Percentiles rank a stretch among this genome's conserved stretches.
phyloP scores from a whole-genome alignment of 768 basidiomycete species.

The Termitomyces sp. region DNA sequence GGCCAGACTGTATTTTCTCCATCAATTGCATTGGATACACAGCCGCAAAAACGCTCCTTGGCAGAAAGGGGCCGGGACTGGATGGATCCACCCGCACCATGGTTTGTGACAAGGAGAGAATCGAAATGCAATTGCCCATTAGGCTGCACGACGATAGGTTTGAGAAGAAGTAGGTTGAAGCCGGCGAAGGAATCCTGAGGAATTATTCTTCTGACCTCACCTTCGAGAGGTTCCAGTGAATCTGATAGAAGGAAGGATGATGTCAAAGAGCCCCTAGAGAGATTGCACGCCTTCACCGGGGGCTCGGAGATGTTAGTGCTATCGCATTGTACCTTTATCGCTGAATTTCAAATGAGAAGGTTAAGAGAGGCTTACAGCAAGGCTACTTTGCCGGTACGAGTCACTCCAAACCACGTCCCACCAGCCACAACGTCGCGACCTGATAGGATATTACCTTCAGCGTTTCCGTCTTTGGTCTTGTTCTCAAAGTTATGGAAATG shows the following conservation, averaged over 20 bases:
- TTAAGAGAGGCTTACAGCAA: conserved; percentile 50
- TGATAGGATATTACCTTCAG: conserved; percentile 48
- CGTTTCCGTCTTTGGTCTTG: conserved; percentile 24
- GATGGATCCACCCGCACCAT: conserved; percentile 61
- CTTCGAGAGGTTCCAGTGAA: conserved; percentile 40
- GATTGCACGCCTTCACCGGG: conserved; percentile 30
- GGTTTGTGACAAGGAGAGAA: conserved; percentile 60
- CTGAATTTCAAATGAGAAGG: conserved; percentile 3
- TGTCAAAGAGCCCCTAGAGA: conserved; percentile 66
- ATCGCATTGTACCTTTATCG: conserved; percentile 19
- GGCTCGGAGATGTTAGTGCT: conserved; percentile 87
- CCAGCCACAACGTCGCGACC: conserved; percentile 70
- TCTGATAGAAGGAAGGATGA: conserved; percentile 62
- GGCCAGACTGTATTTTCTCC: conserved; percentile 62
- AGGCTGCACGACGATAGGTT: conserved; percentile 27
- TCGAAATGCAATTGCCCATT: conserved; percentile 39
- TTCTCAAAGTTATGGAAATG: conserved; percentile 62
- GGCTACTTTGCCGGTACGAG: conserved; percentile 58
- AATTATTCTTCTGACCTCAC: conserved; percentile 41
- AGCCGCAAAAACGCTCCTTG: conserved; percentile 47
- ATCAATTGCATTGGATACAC: conserved; percentile 74
- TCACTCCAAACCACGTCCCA: conserved; percentile 81
- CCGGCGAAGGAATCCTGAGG: conserved; percentile 61
- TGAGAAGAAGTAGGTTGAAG: conserved; percentile 74
- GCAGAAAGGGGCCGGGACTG: conserved; percentile 45